Conservation (phyloP, 2,329 filamentous ascomycete genomes). For the Stromatinia cepivora region DNA sequence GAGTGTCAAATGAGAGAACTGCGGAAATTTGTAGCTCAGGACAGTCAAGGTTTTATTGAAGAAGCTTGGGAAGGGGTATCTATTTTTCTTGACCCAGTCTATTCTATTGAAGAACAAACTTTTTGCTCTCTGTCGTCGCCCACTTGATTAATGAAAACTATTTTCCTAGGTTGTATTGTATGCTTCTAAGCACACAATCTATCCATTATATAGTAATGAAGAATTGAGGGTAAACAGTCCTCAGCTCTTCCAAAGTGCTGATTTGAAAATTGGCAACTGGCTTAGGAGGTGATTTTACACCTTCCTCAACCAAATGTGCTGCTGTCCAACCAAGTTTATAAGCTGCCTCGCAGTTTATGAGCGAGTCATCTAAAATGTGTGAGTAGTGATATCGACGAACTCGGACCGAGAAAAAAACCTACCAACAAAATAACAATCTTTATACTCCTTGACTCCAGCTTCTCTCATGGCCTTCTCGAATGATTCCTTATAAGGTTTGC, state of each 20-base stretch:
- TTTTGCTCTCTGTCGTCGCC: not conserved
- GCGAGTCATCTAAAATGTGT: conserved; percentile 71
- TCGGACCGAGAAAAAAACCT: conserved; percentile 43
- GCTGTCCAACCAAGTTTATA: conserved; percentile 82
- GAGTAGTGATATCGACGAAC: conserved; percentile 13
- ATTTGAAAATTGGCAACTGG: conserved; percentile 76
- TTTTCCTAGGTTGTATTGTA: conserved; percentile 8
- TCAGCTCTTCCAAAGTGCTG: conserved; percentile 71
- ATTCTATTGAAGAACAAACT: conserved; percentile 2
- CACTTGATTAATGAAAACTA: not conserved
- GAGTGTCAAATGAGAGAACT: not conserved
- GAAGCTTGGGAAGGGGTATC: not conserved
- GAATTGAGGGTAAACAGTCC: conserved; percentile 75
- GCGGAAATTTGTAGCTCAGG: not conserved
- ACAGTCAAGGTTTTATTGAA: not conserved
- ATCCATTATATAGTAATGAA: conserved; percentile 61
- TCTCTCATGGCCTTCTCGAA: conserved; percentile 87
- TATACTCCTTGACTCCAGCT: conserved; percentile 65
- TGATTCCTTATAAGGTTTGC: conserved; percentile 84
- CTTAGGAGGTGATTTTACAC: conserved; percentile 60
- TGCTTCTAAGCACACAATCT: not conserved
- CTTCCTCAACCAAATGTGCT: conserved; percentile 81
- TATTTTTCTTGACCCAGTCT: conserved; percentile 11
- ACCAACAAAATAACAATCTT: conserved; percentile 93
- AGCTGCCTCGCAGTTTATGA: conserved; percentile 75